phyloP scores from a whole-genome alignment of 2,329 filamentous ascomycete genomes.

The Cadophora sp. region DNA sequence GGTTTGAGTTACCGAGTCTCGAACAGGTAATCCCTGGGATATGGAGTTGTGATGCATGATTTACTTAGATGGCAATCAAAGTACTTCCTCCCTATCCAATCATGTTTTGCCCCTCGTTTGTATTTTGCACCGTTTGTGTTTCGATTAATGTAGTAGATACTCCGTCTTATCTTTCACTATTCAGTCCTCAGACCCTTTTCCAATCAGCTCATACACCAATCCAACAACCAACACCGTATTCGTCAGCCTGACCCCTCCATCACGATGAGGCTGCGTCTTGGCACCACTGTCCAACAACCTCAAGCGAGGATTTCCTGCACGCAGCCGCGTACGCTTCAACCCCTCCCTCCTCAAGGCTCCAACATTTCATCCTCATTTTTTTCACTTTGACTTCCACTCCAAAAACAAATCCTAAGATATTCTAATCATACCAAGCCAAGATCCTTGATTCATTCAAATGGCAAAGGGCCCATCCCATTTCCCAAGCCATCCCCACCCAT shows the following conservation, averaged over 20 bases:
- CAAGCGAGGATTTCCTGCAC: conserved; percentile 11
- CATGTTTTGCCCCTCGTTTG: background rate
- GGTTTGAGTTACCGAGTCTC: background rate
- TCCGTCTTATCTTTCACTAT: background rate
- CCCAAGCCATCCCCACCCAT: background rate
- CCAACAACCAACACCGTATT: background rate
- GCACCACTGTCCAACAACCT: background rate
- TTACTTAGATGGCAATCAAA: conserved; percentile 22
- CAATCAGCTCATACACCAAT: background rate
- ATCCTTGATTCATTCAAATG: background rate
- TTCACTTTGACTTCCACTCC: no score
- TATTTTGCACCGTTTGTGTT: background rate
- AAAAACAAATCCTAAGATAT: no score
- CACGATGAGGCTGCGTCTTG: conserved; percentile 3
- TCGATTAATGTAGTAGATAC: background rate
- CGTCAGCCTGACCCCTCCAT: background rate
- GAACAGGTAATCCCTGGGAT: conserved; percentile 6
- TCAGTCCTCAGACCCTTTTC: background rate
- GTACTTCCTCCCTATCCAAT: background rate
- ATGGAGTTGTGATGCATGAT: conserved; percentile 15
- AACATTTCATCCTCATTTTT: background rate
- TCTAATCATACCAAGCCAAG: background rate
- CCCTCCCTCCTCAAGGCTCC: conserved; percentile 5
- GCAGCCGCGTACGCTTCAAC: conserved; percentile 19
- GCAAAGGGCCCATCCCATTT: background rate